Base-by-base conservation (phyloP, 169 alveolate species). In the Eimeria acervulina region DNA sequence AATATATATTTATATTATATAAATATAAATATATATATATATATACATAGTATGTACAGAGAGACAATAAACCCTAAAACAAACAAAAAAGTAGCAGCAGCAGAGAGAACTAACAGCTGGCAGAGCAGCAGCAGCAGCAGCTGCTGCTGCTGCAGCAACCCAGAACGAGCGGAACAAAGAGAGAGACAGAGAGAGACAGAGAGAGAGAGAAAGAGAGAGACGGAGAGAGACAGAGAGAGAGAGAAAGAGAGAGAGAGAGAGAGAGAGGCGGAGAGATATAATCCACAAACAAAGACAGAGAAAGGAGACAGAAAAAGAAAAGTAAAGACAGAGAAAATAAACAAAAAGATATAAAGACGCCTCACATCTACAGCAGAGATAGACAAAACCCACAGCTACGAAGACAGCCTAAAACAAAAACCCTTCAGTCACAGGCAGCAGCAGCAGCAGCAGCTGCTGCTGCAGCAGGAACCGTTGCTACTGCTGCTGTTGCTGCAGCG, bases 401-500 rank as follows among this genome's bases (percentile, higher is more conserved):
- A n/a, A n/a, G n/a, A n/a, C n/a, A n/a, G n/a, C n/a, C n/a, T n/a
- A n/a, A n/a, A n/a, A n/a, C n/a, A n/a, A n/a, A n/a, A n/a, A n/a
- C n/a, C n/a, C 55, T 47, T 28, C 36, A 21, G 12, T 5, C 76
- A 21, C 15, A 17, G 17, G 74, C 74, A 10, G 74, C 3, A 23
- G 74, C 8, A 17, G n/a, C 74, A 63, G 74, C 74, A 63, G 74
- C 74, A n/a, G 74, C 31, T 4, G 36, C 74, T 8, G 74, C 74
- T 4, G 74, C 74, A 63, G 74, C 74, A 10, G 83, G 21, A 72
- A 42, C 83, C 2, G 51, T 42, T n/a, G 8, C 47, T n/a, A 42
- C 83, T 72, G 83, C 83, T 31, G 19, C 83, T 33, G 83, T 19
- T n/a, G 47, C 83, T 31, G 83, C 83, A 6, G 47, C 83, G n/a